Evolutionary conservation across 495 filamentous ascomycete genomes (phyloP), one percentile per base, ranked within the genome.

Genomic region (Penicillium desertorum): DNA sequence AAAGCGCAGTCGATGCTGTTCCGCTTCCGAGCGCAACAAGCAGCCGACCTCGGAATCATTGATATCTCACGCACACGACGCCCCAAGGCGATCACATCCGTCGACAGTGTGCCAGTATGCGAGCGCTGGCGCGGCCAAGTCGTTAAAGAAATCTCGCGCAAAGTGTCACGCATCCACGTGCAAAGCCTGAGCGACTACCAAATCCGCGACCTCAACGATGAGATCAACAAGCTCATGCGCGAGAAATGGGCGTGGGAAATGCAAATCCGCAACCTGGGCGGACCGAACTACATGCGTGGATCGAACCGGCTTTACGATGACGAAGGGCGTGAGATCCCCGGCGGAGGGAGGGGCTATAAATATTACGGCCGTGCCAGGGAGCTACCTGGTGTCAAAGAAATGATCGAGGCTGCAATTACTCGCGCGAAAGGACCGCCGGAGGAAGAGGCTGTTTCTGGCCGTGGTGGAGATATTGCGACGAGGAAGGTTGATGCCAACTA

Each of bases 1-100:
- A 98, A 98, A 78, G 94, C 94, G 57, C 94, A 98, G 75, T 97
- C 93, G 22, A 98, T 98, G 94, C 95, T 98, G 74, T 98, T 96
- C 79, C 94, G 94, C 80, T 98, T 98, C 82, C 91, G 95, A 72
- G 94, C 96, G 68, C 87, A 92, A 65, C 94, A 98, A 80, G 95
- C 95, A 52, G 92, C 93, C 55, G 92, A 96, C 71, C 80, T 96
- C 36, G 94, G 94, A 67, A 97, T 98, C 63, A 90, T 98, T 76
- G 92, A 96, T 75, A 86, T 88, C 8, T 88, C 89, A n/a, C 89
- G 92, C 39, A 87, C 91, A 8, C 86, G 92, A 5, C 90, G 94
- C 10, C 94, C 94, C 34, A 95, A 94, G 69, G 80, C 81, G 52
- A 96, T 98, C 70, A 93, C 90, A 14, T 82, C 87, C 59, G 85